Base-by-base conservation (phyloP, 345 rosid genomes). In the Lepidium didymum region DNA sequence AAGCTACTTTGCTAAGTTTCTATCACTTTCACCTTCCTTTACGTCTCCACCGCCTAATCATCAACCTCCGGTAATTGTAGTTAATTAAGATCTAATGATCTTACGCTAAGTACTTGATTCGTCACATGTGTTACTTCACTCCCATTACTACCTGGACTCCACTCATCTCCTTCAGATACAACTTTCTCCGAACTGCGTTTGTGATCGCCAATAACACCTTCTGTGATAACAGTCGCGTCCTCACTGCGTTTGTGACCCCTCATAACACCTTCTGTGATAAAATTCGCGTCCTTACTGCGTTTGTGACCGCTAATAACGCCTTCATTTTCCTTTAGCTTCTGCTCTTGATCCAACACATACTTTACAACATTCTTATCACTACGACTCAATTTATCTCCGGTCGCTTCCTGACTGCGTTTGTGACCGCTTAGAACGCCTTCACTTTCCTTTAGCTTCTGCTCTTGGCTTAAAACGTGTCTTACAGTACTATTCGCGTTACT, bases 21-120 rank as follows among this genome's bases (percentile, higher is more conserved):
- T 11, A 34, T 85, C 86, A 62, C 83, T 78, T 70, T 84, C 84
- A 67, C 72, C 84, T 69, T 90, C 88, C 61, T 83, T 77, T n/a
- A 69, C 84, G 1, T 62, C 56, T 34, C 34, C 15, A 7, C 58
- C 27, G 5, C 29, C 8, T 14, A 18, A 25, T 38, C 34, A 47
- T 46, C 64, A 38, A 65, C 72, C 29, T 87, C 88, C 69, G 72
- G 47, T 12, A 85, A 83, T 1, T 92, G 96, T 75, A 0, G 77
- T 83, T 84, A 21, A 84, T 79, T 81, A 82, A 93, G 70, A 79
- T 75, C 75, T 1, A 71, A 5, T 53, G 18, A 42, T 14, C 31
- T 9, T 2, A 8, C 5, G 2, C 10, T 46, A 25, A 35, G 18
- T 6, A 15, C 12, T 15, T 14, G 58, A 8, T 42, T 58, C n/a